Base-by-base conservation (phyloP, 1,139 yeast genomes). In the Taiozyma onychis region DNA sequence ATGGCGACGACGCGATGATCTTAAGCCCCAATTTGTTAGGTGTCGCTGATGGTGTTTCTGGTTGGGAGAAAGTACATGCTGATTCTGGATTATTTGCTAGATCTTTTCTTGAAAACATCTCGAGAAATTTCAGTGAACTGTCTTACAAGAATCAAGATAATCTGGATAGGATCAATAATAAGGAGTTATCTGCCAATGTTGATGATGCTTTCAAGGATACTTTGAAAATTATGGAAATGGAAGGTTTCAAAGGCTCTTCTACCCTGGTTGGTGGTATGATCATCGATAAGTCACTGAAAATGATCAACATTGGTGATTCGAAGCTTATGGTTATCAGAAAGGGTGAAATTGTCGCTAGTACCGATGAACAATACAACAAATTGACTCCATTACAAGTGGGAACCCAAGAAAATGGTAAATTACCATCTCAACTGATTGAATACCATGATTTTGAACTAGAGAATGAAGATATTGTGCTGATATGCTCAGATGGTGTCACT, bases 1-100 rank as follows among this genome's bases (percentile, higher is more conserved):
- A 80, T 11, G 85, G 85, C 1, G 85, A 80, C 55, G 85, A 80
- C 60, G 82, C 85, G n/a, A 77, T 79, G 78, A 66, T 80, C 45
- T 78, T 78, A 4, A 76, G 83, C 4, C 80, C 83, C 1, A 72
- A 78, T 8, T 73, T 80, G 30, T 59, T 80, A 48, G 85, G 81
- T 1, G 73, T 80, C 9, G 85, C 85, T 2, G 85, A 80, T 60
- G 85, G 85, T 0, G 83, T 80, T 9, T 74, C 80, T 30, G 83
- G 83, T 3, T 80, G 85, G 85, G 77, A 67, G 65, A 74, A 57
- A 64, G 74, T 55, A 65, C 74, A 57, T 69, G 77, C 64, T 52
- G 78, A 57, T 62, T 74, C 56, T 9, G 83, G 84, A 1, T 69
- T 78, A 14, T 80, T 83, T 82, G 75, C 83, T 4, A 67, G 85